phyloP scores from a whole-genome alignment of 176 grass and related monocot species.

The Paspalum notatum region DNA sequence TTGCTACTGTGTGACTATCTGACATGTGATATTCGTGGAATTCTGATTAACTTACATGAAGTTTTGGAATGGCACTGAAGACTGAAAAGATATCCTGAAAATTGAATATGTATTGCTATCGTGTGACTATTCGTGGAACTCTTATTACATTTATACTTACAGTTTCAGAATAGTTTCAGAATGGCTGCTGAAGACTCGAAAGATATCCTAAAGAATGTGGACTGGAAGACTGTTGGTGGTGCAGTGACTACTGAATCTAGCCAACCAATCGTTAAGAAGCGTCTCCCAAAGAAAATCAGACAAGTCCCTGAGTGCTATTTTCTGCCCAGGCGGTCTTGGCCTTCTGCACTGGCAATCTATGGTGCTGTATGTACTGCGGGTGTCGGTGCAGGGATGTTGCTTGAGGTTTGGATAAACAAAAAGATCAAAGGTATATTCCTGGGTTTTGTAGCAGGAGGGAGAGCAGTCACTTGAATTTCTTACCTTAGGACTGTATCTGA shows the following conservation, averaged over 20 bases:
- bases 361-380: slow-evolving; percentile 62
- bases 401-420: slow-evolving; percentile 92
- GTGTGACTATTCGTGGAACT: background rate
- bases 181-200: slow-evolving; percentile 64
- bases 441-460: background rate
- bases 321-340: slow-evolving; percentile 61
- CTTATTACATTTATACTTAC: slow-evolving; percentile 18
- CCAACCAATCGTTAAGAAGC: slow-evolving; percentile 68
- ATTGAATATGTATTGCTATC: background rate
- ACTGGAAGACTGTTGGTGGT: slow-evolving; percentile 71
- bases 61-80: slow-evolving; percentile 47
- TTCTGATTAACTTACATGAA: slow-evolving; percentile 20
- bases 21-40: background rate
- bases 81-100: slow-evolving; percentile 42
- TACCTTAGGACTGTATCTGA: background rate
- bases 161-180: slow-evolving; percentile 42
- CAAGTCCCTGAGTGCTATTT: slow-evolving; percentile 93
- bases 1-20: background rate
- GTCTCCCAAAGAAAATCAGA: slow-evolving; percentile 92
- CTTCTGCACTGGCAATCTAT: slow-evolving; percentile 66
- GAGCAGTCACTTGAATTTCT: background rate
- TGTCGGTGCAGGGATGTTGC: slow-evolving; percentile 75
- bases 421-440: slow-evolving; percentile 78
- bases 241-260: slow-evolving; percentile 47
- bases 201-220: slow-evolving; percentile 68